Percentiles rank a stretch among this genome's conserved stretches.
Conservation (phyloP, 495 filamentous ascomycete species). For the Platismatia glauca region DNA sequence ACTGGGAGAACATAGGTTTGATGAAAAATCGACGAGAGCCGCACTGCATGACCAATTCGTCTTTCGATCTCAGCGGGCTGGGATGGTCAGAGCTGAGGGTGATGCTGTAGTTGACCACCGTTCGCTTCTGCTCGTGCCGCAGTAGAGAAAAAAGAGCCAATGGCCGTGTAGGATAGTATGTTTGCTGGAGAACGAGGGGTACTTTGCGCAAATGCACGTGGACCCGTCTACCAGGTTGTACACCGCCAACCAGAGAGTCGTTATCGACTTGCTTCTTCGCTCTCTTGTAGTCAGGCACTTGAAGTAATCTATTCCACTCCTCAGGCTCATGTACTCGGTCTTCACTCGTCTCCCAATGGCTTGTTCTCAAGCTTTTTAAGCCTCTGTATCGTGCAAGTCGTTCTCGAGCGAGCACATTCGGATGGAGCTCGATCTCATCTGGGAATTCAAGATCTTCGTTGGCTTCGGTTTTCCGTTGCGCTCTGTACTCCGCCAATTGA, state of each 20-base stretch:
- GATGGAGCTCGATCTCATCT: slow-evolving; percentile 91
- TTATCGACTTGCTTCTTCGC: slow-evolving; percentile 63
- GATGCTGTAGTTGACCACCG: slow-evolving; percentile 77
- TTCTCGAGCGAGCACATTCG: slow-evolving; percentile 77
- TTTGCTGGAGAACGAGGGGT: slow-evolving; percentile 47
- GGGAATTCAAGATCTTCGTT: slow-evolving; percentile 91
- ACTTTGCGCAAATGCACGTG: slow-evolving; percentile 70
- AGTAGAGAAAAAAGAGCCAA: slow-evolving; percentile 73
- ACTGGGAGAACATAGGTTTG: slow-evolving; percentile 81
- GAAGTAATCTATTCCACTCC: slow-evolving; percentile 78
- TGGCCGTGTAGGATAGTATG: slow-evolving; percentile 48
- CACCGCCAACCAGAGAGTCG: slow-evolving; percentile 78
- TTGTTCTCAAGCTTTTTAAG: slow-evolving; percentile 78
- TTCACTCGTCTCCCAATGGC: slow-evolving; percentile 78
- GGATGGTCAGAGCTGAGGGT: slow-evolving; percentile 64
- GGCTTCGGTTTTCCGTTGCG: slow-evolving; percentile 64
- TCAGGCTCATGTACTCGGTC: slow-evolving; percentile 78
- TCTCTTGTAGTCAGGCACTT: slow-evolving; percentile 73
- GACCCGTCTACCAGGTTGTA: slow-evolving; percentile 72
- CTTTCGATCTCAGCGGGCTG: slow-evolving; percentile 74
- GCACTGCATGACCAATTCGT: slow-evolving; percentile 79
- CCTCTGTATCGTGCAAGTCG: slow-evolving; percentile 78
- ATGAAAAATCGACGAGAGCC: slow-evolving; percentile 77
- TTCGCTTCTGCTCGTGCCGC: slow-evolving; percentile 88
- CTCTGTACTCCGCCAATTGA: slow-evolving; percentile 69